phyloP scores from a whole-genome alignment of 257 asterid species.

The Asclepias syriaca region DNA sequence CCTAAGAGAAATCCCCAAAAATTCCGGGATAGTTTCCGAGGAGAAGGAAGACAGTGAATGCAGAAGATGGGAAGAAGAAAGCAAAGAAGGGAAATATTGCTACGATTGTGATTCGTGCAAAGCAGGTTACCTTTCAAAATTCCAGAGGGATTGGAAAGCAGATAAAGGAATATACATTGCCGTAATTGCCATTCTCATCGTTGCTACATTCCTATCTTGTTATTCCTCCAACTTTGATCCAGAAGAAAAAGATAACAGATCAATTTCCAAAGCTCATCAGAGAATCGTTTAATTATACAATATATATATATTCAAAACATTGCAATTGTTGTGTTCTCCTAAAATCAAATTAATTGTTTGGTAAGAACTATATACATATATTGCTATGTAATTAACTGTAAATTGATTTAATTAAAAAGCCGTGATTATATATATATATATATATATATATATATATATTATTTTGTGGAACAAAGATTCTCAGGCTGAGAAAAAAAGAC shows the following conservation, averaged over 20 bases:
- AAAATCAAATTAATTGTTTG: no score
- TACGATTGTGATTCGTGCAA: slow-evolving; percentile 33
- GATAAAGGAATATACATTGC: slow-evolving; percentile 10
- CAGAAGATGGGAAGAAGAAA: slow-evolving; percentile 12
- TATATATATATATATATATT: neutral
- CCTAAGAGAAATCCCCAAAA: slow-evolving; percentile 4
- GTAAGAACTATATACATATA: no score
- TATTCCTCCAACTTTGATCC: slow-evolving; percentile 5
- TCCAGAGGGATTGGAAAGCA: slow-evolving; percentile 22
- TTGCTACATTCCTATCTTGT: slow-evolving; percentile 14
- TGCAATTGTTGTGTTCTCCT: no score
- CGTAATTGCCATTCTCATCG: slow-evolving; percentile 6
- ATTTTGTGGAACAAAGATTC: neutral
- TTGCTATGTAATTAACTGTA: no score
- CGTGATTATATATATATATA: no score
- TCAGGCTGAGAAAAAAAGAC: neutral
- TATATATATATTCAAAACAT: no score
- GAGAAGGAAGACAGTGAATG: slow-evolving; percentile 14
- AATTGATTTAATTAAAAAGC: no score
- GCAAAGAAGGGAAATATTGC: slow-evolving; percentile 14
- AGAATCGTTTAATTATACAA: neutral
- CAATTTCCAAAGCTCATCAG: neutral
- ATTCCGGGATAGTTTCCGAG: slow-evolving; percentile 5
- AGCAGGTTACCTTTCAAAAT: slow-evolving; percentile 29
- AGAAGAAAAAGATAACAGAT: neutral